Conservation (phyloP, 1,139 yeast species). For the Arxiozyma bovina region DNA sequence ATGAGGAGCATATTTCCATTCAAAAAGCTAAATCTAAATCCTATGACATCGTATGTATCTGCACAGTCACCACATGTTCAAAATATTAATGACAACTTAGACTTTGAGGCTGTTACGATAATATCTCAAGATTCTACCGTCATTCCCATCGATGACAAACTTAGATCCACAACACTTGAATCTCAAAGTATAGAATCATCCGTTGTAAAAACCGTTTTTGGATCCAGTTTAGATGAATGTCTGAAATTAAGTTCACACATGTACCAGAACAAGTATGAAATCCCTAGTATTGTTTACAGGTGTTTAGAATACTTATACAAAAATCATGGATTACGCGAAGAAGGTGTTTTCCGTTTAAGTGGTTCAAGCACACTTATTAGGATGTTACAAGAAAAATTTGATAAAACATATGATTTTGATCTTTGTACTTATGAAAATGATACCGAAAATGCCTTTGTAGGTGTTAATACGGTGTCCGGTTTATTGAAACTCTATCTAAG, state of each 20-base stretch:
- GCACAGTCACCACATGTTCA: not conserved
- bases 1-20: slow-evolving; percentile 57
- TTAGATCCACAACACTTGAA: not conserved
- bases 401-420: slow-evolving; percentile 58
- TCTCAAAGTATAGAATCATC: slow-evolving; percentile 5
- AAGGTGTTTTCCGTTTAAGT: slow-evolving; percentile 83
- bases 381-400: slow-evolving; percentile 61
- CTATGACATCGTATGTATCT: not conserved
- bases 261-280: slow-evolving; percentile 36
- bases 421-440: slow-evolving; percentile 37
- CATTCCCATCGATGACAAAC: not conserved
- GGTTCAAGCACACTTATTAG: slow-evolving; percentile 81
- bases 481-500: slow-evolving; percentile 65
- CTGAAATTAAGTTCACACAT: slow-evolving; percentile 42
- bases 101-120: slow-evolving; percentile 11
- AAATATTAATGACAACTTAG: slow-evolving; percentile 2
- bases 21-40: slow-evolving; percentile 30
- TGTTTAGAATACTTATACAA: slow-evolving; percentile 63
- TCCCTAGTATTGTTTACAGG: slow-evolving; percentile 73
- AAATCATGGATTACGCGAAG: slow-evolving; percentile 70
- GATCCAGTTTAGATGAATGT: slow-evolving; percentile 52
- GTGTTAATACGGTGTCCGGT: slow-evolving; percentile 74
- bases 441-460: slow-evolving; percentile 26
- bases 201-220: slow-evolving; percentile 42
- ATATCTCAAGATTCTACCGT: slow-evolving; percentile 21